A percentile compares a stretch with the other conserved stretches of the same genome.
These are phyloP conservation scores for Yamadazyma atmosphaerica DNA, from an alignment of 1,139 yeast species.

Conservation along the genomic window DNA sequence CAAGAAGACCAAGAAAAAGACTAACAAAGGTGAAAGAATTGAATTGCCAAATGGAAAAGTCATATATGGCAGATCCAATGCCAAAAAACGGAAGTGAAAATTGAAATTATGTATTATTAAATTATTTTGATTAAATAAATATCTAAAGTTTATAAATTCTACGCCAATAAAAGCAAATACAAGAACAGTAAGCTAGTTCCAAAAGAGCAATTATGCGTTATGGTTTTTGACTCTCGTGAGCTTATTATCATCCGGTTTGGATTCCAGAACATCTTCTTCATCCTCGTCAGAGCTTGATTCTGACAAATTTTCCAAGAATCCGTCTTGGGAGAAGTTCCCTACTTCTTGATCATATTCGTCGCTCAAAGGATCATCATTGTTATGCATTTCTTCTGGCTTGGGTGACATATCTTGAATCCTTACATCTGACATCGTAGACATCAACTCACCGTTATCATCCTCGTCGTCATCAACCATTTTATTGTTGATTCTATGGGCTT, in stretches of 20 bases:
- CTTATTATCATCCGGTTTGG: slow-evolving; percentile 24
- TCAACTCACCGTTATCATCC: slow-evolving; percentile 19
- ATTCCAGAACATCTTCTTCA: slow-evolving; percentile 16
- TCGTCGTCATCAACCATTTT: slow-evolving; percentile 18
- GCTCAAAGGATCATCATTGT: slow-evolving; percentile 13
- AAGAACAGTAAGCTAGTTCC: background rate
- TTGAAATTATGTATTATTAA: background rate
- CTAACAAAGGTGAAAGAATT: slow-evolving; percentile 43
- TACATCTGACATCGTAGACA: slow-evolving; percentile 23
- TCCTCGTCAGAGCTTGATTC: slow-evolving; percentile 42
- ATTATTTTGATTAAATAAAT: slow-evolving; percentile 4
- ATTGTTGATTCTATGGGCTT: slow-evolving; percentile 21
- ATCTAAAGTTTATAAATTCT: slow-evolving; percentile 5
- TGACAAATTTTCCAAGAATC: slow-evolving; percentile 36
- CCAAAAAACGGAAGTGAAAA: slow-evolving; percentile 16
- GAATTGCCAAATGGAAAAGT: slow-evolving; percentile 64
- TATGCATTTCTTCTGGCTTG: slow-evolving; percentile 13
- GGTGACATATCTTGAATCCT: slow-evolving; percentile 29
- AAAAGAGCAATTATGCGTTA: slow-evolving; percentile 21
- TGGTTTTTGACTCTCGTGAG: slow-evolving; percentile 44
- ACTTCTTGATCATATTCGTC: slow-evolving; percentile 29
- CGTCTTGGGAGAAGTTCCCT: slow-evolving; percentile 21
- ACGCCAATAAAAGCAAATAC: no score
- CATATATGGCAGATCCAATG: slow-evolving; percentile 40
- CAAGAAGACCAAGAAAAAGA: slow-evolving; percentile 28